Evolutionary conservation across 2,329 filamentous ascomycete species (phyloP), one percentile per base, ranked within the genome.

Genomic region (Alternaria sp.): DNA sequence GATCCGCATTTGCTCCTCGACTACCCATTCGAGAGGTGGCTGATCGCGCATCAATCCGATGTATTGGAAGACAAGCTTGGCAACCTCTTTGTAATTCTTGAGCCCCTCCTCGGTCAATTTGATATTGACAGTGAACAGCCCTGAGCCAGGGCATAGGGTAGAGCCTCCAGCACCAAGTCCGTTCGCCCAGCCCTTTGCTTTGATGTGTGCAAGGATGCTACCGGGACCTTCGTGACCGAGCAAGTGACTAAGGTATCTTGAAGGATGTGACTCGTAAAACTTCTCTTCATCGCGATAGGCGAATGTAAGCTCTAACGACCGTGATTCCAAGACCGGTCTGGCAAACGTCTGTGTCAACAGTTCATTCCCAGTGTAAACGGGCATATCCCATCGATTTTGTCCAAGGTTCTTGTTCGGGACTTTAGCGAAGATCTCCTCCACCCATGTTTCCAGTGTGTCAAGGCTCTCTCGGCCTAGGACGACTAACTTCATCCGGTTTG

Each of bases 191-290:
- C 94, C 94, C 80, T 94, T 96, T 25, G 88, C 89, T 79, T 97
- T 97, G 79, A 97, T 87, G 77, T 96, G 93, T 3, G 93, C 90
- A 82, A 97, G 89, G 73, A 97, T 91, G 79, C 94, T 97, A 5
- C 94, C 94, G 1, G 94, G 94, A 0, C 94, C 93, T 79, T 97
- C 94, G 71, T 97, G 94, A 5, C 94, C 94, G 66, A 97, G 92
- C 57, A 97, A 83, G 75, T 97, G 94, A 73, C 91, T 91, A 63
- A 97, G 89, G 75, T 97, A 97, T 64, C 91, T 88, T 67, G 91
- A 91, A 1, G 94, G 94, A 68, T 96, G 92, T 8, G 90, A 89
- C 74, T 94, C 91, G 77, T 89, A 95, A 63, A 93, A 83, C 0
- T 87, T 80, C 68, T 96, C 92, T 77, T 97, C 93, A 67, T 97